phyloP scores from a whole-genome alignment of 768 basidiomycete genomes.

The Kwoniella sp. region DNA sequence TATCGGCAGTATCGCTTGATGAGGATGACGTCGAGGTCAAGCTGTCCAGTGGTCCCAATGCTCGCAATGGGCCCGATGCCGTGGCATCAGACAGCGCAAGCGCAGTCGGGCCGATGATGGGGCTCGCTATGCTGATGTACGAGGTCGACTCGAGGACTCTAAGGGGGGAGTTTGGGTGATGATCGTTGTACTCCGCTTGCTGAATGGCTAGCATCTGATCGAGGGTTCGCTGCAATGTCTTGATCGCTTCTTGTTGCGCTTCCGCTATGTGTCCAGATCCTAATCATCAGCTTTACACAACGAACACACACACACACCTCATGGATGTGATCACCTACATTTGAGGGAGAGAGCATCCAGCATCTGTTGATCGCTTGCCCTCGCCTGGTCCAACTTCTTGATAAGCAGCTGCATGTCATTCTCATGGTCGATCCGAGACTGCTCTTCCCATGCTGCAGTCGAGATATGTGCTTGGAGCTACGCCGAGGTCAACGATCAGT shows the following conservation, averaged over 20 bases:
- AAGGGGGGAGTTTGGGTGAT: constrained; percentile 24
- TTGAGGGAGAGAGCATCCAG: constrained; percentile 64
- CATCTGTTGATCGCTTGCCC: constrained; percentile 68
- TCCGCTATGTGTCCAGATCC: constrained; percentile 47
- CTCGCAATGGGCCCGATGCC: constrained; percentile 15
- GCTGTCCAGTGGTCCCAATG: constrained; percentile 3
- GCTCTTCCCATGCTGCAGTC: constrained; percentile 51
- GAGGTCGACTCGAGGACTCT: constrained; percentile 1
- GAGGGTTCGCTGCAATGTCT: constrained; percentile 71
- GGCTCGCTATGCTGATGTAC: background rate
- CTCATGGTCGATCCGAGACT: constrained; percentile 61
- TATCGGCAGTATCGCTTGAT: constrained; percentile 1
- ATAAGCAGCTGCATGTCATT: constrained; percentile 65
- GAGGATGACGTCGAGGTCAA: background rate
- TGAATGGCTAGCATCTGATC: constrained; percentile 46
- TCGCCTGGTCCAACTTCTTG: constrained; percentile 64
- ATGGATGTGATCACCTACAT: constrained; percentile 44
- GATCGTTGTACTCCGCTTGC: constrained; percentile 37
- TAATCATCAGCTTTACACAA: constrained; percentile 7
- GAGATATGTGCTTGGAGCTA: constrained; percentile 41
- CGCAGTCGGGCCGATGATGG: constrained; percentile 1
- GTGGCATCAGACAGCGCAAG: background rate
- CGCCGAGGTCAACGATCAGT: constrained; percentile 52
- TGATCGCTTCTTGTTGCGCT: constrained; percentile 79
- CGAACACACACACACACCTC: no score